Conservation (phyloP, 139 green algal genomes). For the Chlamydomonas sp. region DNA sequence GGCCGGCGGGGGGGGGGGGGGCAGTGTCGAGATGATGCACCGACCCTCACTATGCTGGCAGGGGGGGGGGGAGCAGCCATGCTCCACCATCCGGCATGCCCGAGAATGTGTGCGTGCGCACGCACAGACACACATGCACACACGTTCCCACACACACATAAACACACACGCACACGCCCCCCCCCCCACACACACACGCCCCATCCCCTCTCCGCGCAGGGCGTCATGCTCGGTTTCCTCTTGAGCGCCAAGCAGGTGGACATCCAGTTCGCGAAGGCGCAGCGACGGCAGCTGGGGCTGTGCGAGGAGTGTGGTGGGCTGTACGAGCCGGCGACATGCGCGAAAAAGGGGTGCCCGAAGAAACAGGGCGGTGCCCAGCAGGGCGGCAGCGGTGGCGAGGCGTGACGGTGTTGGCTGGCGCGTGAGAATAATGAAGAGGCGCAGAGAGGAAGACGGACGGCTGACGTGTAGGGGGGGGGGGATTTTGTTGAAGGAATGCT, state of each 20-base stretch:
- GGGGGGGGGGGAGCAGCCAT: too few relatives aligned
- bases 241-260: slow-evolving; percentile 47
- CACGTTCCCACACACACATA: neutral
- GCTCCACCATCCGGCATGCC: too few relatives aligned
- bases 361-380: too few relatives aligned
- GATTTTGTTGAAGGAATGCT: too few relatives aligned
- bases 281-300: slow-evolving; percentile 63
- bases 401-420: too few relatives aligned
- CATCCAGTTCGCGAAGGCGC: slow-evolving; percentile 39
- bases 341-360: slow-evolving; percentile 37
- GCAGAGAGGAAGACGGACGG: too few relatives aligned
- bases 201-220: slow-evolving; percentile 25
- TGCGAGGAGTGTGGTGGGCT: slow-evolving; percentile 71
- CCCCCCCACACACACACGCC: neutral
- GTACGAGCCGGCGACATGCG: slow-evolving; percentile 43
- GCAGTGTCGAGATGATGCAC: neutral
- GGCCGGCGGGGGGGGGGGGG: neutral
- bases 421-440: too few relatives aligned
- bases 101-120: too few relatives aligned
- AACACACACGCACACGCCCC: neutral
- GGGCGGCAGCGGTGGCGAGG: too few relatives aligned
- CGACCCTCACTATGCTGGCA: too few relatives aligned
- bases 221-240: slow-evolving; percentile 46
- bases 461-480: too few relatives aligned
- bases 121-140: too few relatives aligned